Conservation (phyloP, 2,329 filamentous ascomycete genomes). For the Akanthomyces muscarius region DNA sequence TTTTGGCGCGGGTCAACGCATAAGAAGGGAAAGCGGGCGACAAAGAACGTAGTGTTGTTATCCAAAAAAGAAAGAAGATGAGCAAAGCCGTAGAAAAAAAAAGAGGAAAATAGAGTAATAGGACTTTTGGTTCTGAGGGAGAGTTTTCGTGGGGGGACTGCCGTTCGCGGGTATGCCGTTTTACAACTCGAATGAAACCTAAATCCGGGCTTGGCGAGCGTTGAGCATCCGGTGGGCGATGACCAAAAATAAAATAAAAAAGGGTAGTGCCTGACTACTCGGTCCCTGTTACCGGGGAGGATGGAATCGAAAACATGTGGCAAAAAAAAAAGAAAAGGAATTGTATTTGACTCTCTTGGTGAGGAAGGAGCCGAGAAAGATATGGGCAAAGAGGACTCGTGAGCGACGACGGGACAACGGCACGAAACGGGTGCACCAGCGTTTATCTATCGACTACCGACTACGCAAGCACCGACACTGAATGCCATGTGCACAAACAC, state of each 20-base stretch:
- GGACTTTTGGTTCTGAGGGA: neutral
- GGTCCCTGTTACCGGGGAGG: neutral
- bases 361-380: neutral
- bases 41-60: conserved; percentile 2
- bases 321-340: neutral
- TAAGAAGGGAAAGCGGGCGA: neutral
- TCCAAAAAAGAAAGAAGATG: conserved; percentile 18
- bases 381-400: neutral
- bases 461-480: neutral
- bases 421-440: neutral
- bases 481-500: neutral
- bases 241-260: neutral
- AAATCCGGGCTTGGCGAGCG: neutral
- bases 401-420: neutral
- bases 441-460: neutral
- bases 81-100: conserved; percentile 3
- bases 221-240: neutral
- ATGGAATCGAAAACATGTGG: neutral
- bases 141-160: neutral
- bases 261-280: neutral
- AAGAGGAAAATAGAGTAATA: neutral
- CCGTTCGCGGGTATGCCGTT: neutral
- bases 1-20: neutral
- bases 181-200: neutral
- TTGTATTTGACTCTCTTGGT: neutral